Evolutionary conservation across 1,284 basidiomycete species (phyloP).

Genomic region (Volvariella surrecta): DNA sequence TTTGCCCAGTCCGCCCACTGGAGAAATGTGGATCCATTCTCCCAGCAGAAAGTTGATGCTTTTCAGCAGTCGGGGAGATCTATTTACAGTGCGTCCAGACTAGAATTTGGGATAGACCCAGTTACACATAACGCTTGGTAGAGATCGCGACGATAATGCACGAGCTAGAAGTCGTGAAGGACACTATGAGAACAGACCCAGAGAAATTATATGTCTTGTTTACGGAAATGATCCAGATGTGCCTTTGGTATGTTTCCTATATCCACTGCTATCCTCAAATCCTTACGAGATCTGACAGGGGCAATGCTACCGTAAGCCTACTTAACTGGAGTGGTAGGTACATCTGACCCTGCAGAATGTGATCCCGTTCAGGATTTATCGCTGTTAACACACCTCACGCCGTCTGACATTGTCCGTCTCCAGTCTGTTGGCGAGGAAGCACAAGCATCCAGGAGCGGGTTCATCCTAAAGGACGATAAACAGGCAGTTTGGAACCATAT

Average conservation of each 20-base stretch:
- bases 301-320: conserved; percentile 63
- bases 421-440: conserved; percentile 78
- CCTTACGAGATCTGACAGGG: conserved; percentile 33
- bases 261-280: background rate
- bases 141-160: conserved; percentile 66
- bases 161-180: conserved; percentile 47
- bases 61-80: conserved; percentile 77
- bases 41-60: conserved; percentile 71
- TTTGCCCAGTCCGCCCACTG: conserved; percentile 70
- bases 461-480: conserved; percentile 84
- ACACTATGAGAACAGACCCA: conserved; percentile 33
- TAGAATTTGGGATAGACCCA: no score
- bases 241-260: conserved; percentile 54
- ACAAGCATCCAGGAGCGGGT: conserved; percentile 64
- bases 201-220: conserved; percentile 60
- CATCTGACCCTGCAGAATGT: no score
- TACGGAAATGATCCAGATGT: conserved; percentile 83
- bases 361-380: conserved; percentile 57
- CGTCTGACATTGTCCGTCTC: conserved; percentile 75
- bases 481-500: conserved; percentile 71
- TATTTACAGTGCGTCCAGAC: conserved; percentile 53
- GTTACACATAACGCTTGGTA: conserved; percentile 23
- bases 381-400: conserved; percentile 71
- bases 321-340: background rate
- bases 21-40: conserved; percentile 82